Evolutionary conservation across 306 rosid genomes (phyloP).

Genomic region (Vicia sativa): DNA sequence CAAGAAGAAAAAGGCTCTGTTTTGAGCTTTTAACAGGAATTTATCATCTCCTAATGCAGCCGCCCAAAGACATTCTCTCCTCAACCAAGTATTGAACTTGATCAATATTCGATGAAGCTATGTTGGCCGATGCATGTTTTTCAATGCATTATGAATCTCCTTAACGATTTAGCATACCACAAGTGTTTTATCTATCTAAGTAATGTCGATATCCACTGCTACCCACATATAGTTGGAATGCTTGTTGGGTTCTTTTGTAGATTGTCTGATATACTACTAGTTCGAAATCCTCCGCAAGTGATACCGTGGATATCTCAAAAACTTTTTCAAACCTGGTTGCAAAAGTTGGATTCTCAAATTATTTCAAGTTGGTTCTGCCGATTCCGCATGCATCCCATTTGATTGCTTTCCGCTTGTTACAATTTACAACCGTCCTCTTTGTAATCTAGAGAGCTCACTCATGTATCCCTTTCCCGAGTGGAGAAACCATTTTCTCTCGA

Average conservation of each 20-base stretch:
- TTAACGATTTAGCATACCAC: conserved; percentile 43
- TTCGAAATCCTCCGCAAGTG: conserved; percentile 33
- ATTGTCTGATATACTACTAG: conserved; percentile 47
- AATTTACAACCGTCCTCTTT: conserved; percentile 59
- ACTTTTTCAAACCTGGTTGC: conserved; percentile 41
- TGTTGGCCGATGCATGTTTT: conserved; percentile 53
- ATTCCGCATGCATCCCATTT: conserved; percentile 70
- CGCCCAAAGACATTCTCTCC: conserved; percentile 44
- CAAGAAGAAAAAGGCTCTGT: conserved; percentile 54
- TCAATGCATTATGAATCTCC: conserved; percentile 58
- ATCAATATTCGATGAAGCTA: conserved; percentile 42
- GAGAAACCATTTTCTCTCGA: conserved; percentile 64
- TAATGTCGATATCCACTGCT: conserved; percentile 76
- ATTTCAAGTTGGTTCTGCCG: conserved; percentile 61
- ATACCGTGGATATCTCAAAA: conserved; percentile 43
- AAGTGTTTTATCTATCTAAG: conserved; percentile 51
- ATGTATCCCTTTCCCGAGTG: conserved; percentile 61
- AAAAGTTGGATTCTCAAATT: conserved; percentile 87
- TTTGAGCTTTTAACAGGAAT: conserved; percentile 56
- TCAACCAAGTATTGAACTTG: conserved; percentile 44
- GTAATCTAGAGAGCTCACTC: conserved; percentile 61
- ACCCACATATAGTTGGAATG: conserved; percentile 63
- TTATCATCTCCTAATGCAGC: conserved; percentile 42
- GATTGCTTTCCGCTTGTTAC: conserved; percentile 80
- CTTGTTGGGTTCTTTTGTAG: conserved; percentile 60